Evolutionary conservation across 768 basidiomycete species (phyloP).

Genomic region (Hemileccinum impolitum): DNA sequence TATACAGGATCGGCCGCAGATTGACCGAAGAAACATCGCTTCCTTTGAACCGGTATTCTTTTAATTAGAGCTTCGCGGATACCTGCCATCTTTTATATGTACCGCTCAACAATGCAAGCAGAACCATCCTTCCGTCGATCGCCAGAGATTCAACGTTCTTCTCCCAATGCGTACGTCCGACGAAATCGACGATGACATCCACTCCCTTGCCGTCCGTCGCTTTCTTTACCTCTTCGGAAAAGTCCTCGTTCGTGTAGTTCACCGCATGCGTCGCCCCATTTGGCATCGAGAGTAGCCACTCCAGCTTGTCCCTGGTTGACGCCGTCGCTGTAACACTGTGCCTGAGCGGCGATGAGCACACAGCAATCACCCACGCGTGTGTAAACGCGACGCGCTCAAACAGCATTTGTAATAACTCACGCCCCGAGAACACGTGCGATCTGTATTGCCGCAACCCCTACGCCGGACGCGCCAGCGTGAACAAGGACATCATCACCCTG

Average conservation of each 20-base stretch:
- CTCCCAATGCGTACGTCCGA: slow-evolving; percentile 70
- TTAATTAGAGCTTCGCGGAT: slow-evolving; percentile 20
- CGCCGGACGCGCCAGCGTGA: slow-evolving; percentile 90
- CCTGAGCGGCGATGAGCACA: slow-evolving; percentile 34
- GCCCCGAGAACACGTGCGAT: slow-evolving; percentile 71
- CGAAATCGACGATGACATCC: slow-evolving; percentile 83
- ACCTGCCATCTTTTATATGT: slow-evolving; percentile 15
- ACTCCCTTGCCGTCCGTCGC: slow-evolving; percentile 69
- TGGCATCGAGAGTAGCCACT: slow-evolving; percentile 65
- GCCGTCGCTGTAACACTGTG: slow-evolving; percentile 79
- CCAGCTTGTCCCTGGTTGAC: slow-evolving; percentile 78
- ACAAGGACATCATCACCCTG: slow-evolving; percentile 74
- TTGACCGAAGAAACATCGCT: slow-evolving; percentile 48
- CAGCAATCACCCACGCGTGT: neutral
- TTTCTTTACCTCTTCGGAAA: slow-evolving; percentile 67
- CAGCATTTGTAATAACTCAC: slow-evolving; percentile 41
- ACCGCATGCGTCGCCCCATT: slow-evolving; percentile 71
- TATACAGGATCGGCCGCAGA: slow-evolving; percentile 68
- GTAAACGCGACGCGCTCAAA: slow-evolving; percentile 3
- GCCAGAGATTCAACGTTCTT: slow-evolving; percentile 71
- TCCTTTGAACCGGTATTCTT: slow-evolving; percentile 39
- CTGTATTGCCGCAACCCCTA: slow-evolving; percentile 86
- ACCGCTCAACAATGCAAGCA: slow-evolving; percentile 69
- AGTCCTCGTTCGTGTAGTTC: slow-evolving; percentile 85
- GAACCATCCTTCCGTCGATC: slow-evolving; percentile 70